A percentile compares a stretch with the other conserved stretches of the same genome.
phyloP scores from a whole-genome alignment of 306 rosid species.

The Castanea crenata region DNA sequence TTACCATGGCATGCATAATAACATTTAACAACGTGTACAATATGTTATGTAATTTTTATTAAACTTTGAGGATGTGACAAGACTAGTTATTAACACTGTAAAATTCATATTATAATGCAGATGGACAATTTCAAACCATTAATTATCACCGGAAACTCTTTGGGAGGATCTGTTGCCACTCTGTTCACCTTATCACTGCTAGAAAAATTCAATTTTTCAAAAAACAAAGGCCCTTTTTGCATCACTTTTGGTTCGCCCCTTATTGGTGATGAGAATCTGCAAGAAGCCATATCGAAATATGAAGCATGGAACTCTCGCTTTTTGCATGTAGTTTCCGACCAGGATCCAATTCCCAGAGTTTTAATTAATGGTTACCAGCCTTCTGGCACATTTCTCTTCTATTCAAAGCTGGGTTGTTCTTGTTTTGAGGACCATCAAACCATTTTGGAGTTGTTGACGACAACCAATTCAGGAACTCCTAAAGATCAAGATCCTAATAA shows the following conservation, averaged over 20 bases:
- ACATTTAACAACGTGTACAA: no score
- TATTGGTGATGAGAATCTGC: constrained; percentile 42
- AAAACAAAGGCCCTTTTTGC: constrained; percentile 49
- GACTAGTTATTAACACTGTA: background rate
- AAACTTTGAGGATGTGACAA: background rate
- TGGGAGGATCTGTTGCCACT: constrained; percentile 74
- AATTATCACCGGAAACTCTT: constrained; percentile 57
- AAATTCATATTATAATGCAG: constrained; percentile 13
- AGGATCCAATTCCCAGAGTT: constrained; percentile 40
- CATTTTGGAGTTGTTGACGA: constrained; percentile 24
- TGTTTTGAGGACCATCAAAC: constrained; percentile 46
- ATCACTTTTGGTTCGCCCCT: constrained; percentile 80
- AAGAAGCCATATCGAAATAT: constrained; percentile 39
- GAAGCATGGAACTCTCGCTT: constrained; percentile 64
- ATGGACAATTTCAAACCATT: constrained; percentile 10
- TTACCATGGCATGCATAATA: no score
- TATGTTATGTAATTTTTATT: no score
- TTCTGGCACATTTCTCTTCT: constrained; percentile 68
- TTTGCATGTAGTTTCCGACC: constrained; percentile 48
- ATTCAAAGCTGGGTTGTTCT: constrained; percentile 39
- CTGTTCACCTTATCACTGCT: constrained; percentile 62
- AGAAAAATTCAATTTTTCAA: constrained; percentile 18
- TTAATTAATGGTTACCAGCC: constrained; percentile 31
- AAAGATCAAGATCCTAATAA: constrained; percentile 1
- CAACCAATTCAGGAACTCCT: background rate